A percentile compares a stretch with the other conserved stretches of the same genome.
Conservation (phyloP, 1,284 basidiomycete genomes). For the Pseudozyma hubeiensis region DNA sequence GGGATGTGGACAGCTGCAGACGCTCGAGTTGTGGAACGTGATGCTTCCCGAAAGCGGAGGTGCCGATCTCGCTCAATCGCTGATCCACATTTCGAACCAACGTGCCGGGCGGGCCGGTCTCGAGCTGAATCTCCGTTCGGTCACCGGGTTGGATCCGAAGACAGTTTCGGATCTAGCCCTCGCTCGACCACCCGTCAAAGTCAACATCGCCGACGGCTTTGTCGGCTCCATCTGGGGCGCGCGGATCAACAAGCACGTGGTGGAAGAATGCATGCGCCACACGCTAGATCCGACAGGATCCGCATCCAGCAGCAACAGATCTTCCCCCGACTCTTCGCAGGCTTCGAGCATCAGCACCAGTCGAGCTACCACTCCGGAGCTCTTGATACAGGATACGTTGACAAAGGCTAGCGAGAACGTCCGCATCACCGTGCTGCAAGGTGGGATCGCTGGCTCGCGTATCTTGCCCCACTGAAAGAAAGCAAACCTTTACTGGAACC, state of each 20-base stretch:
- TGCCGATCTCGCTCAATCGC: slow-evolving; percentile 15
- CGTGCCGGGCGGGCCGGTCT: background rate
- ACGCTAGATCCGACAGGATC: slow-evolving; percentile 4
- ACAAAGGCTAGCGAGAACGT: slow-evolving; percentile 22
- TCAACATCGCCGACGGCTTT: slow-evolving; percentile 44
- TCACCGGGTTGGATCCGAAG: slow-evolving; percentile 20
- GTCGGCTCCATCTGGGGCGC: slow-evolving; percentile 40
- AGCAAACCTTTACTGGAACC: no score
- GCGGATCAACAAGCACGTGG: slow-evolving; percentile 15
- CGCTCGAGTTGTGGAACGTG: slow-evolving; percentile 36
- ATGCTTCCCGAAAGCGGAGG: slow-evolving; percentile 29
- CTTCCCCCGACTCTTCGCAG: slow-evolving; percentile 6
- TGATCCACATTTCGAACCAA: slow-evolving; percentile 12
- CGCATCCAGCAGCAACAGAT: background rate
- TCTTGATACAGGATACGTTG: slow-evolving; percentile 21
- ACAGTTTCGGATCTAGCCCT: slow-evolving; percentile 18
- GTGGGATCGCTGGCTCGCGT: slow-evolving; percentile 27
- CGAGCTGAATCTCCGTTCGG: slow-evolving; percentile 19
- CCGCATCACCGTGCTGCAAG: slow-evolving; percentile 16
- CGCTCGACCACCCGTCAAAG: slow-evolving; percentile 14
- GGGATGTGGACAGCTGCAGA: slow-evolving; percentile 12
- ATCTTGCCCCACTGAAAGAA: slow-evolving; percentile 10
- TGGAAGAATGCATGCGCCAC: slow-evolving; percentile 25
- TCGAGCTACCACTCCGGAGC: slow-evolving; percentile 18
- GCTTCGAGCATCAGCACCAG: slow-evolving; percentile 18